These are phyloP conservation scores for Saitozyma sp. DNA, from an alignment of 768 basidiomycete genomes.

Conservation along the genomic window DNA sequence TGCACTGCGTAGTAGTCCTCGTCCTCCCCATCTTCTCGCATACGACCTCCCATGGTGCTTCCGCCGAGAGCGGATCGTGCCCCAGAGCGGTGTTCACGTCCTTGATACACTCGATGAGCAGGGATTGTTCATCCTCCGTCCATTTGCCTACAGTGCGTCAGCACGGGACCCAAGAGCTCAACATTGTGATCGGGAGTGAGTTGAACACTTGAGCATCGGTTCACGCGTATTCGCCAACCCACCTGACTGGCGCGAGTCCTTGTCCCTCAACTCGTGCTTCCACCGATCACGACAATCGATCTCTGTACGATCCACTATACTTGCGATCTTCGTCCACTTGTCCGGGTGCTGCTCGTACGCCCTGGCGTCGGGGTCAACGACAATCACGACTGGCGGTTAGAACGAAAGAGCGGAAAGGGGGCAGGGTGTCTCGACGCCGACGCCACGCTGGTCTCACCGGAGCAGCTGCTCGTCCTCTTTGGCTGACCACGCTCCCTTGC, in stretches of 20 bases:
- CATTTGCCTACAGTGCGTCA: conserved; percentile 17
- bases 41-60: conserved; percentile 39
- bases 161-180: neutral
- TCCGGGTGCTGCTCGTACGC: conserved; percentile 22
- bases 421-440: too few species aligned
- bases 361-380: conserved; percentile 4
- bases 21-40: conserved; percentile 25
- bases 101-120: conserved; percentile 20
- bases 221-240: too few species aligned
- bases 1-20: conserved; percentile 29
- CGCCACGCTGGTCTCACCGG: conserved; percentile 4
- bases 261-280: conserved; percentile 18
- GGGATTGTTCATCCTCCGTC: conserved; percentile 22
- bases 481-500: conserved; percentile 34
- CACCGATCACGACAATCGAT: conserved; percentile 38
- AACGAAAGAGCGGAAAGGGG: neutral
- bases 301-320: conserved; percentile 30
- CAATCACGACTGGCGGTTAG: neutral
- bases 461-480: conserved; percentile 31
- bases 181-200: neutral
- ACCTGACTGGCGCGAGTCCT: conserved; percentile 10
- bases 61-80: conserved; percentile 11
- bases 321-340: conserved; percentile 35
- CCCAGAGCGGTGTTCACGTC: conserved; percentile 27
- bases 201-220: too few species aligned